Evolutionary conservation across 306 rosid species (phyloP).

Genomic region (Cucumis hystrix): DNA sequence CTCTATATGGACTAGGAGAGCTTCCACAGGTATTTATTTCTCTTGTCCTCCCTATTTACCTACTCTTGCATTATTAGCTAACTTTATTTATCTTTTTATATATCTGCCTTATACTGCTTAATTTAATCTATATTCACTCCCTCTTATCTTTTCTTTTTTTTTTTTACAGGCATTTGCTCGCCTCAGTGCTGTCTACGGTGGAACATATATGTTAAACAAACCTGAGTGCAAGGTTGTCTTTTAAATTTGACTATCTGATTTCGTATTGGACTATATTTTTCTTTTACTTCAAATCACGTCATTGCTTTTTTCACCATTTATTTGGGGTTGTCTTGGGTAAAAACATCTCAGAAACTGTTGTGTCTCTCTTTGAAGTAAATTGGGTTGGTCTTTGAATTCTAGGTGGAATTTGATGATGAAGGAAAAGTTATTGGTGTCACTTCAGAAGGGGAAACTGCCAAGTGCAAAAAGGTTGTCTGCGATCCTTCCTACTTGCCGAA

Average conservation of each 20-base stretch:
- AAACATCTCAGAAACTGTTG: not conserved
- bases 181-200: conserved; percentile 97
- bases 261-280: not conserved
- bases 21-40: conserved; percentile 72
- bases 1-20: conserved; percentile 96
- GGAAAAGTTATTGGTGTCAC: conserved; percentile 85
- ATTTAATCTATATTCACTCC: not conserved
- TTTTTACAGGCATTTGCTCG: conserved; percentile 76
- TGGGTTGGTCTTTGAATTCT: conserved; percentile 19
- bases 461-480: conserved; percentile 84
- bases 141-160: not conserved
- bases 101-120: not conserved
- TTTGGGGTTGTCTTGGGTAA: not conserved
- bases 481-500: conserved; percentile 88
- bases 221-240: conserved; percentile 88
- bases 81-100: not conserved
- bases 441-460: conserved; percentile 99
- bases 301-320: not conserved
- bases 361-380: not conserved
- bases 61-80: not conserved
- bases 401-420: conserved; percentile 85
- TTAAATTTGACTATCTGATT: not conserved
- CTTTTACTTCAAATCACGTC: not conserved
- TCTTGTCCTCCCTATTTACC: not conserved
- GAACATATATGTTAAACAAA: conserved; percentile 92